A percentile compares a stretch with the other conserved stretches of the same genome.
Evolutionary conservation across 75 land plant species (phyloP).

Genomic region (Cunninghamia lanceolata): DNA sequence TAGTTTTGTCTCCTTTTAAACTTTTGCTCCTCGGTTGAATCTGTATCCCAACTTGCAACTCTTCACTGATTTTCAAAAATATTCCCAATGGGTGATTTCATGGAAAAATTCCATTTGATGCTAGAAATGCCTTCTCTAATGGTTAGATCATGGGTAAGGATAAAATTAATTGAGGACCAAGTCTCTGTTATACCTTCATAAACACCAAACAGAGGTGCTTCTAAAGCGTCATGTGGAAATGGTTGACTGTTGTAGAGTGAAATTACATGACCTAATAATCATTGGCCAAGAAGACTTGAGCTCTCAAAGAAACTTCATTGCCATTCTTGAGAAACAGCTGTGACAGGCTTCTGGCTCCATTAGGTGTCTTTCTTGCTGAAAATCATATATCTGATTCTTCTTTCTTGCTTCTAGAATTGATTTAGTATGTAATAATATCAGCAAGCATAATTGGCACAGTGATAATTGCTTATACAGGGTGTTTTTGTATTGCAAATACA

Average conservation of each 20-base stretch:
- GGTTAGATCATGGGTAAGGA: constrained; percentile 42
- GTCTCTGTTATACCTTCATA: constrained; percentile 87
- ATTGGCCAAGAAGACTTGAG: constrained; percentile 79
- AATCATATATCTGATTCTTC: constrained; percentile 16
- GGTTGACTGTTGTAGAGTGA: neutral
- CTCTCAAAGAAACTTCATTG: constrained; percentile 55
- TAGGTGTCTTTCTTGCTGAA: constrained; percentile 55
- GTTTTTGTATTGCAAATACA: constrained; percentile 42
- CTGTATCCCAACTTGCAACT: constrained; percentile 64
- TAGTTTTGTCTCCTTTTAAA: neutral
- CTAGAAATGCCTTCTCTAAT: neutral
- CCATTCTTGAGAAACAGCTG: constrained; percentile 45
- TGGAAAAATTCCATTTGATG: too few relatives aligned
- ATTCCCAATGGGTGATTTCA: neutral
- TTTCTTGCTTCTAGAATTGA: constrained; percentile 13
- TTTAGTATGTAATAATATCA: constrained; percentile 44
- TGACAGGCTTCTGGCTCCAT: constrained; percentile 83
- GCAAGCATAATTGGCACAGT: constrained; percentile 87
- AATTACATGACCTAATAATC: constrained; percentile 5
- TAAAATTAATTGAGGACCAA: constrained; percentile 78
- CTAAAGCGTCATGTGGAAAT: neutral
- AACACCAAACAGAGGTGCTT: neutral
- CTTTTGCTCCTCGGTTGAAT: constrained; percentile 8
- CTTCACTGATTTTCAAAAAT: neutral
- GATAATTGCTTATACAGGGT: constrained; percentile 75